Evolutionary conservation across 495 filamentous ascomycete genomes (phyloP).

Genomic region (Evernia prunastri): DNA sequence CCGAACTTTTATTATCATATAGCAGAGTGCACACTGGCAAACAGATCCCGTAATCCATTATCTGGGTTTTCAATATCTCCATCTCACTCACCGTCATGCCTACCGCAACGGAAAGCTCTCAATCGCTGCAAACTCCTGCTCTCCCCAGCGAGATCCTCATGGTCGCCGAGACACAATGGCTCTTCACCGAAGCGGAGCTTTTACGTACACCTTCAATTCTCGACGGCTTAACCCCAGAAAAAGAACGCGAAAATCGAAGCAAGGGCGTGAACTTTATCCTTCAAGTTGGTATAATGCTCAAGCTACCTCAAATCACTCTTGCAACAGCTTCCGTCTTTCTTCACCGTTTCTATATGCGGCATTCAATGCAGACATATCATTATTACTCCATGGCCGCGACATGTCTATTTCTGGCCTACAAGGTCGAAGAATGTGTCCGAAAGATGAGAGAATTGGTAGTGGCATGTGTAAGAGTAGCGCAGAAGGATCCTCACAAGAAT

Average conservation of each 20-base stretch:
- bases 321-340: conserved; percentile 90
- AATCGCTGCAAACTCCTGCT: conserved; percentile 28
- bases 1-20: not conserved
- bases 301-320: conserved; percentile 84
- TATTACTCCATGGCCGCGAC: conserved; percentile 89
- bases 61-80: not conserved
- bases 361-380: conserved; percentile 70
- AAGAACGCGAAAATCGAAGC: conserved; percentile 69
- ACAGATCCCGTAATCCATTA: not conserved
- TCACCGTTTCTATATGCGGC: conserved; percentile 90
- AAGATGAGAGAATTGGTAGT: conserved; percentile 90
- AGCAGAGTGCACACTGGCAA: not conserved
- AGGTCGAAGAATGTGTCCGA: conserved; percentile 91
- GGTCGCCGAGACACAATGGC: conserved; percentile 67
- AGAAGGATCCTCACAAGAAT: conserved; percentile 78
- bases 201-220: conserved; percentile 73
- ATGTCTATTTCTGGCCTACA: conserved; percentile 85
- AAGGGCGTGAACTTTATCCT: conserved; percentile 96
- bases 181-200: conserved; percentile 80
- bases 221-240: conserved; percentile 66
- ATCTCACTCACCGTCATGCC: conserved; percentile 12
- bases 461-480: conserved; percentile 86
- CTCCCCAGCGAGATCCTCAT: conserved; percentile 41
- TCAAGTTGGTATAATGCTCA: conserved; percentile 87
- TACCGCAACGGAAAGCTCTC: conserved; percentile 23